Percentiles rank a stretch among this genome's conserved stretches.
phyloP scores from a whole-genome alignment of 208 protist genomes.

The Crithidia fasciculata region DNA sequence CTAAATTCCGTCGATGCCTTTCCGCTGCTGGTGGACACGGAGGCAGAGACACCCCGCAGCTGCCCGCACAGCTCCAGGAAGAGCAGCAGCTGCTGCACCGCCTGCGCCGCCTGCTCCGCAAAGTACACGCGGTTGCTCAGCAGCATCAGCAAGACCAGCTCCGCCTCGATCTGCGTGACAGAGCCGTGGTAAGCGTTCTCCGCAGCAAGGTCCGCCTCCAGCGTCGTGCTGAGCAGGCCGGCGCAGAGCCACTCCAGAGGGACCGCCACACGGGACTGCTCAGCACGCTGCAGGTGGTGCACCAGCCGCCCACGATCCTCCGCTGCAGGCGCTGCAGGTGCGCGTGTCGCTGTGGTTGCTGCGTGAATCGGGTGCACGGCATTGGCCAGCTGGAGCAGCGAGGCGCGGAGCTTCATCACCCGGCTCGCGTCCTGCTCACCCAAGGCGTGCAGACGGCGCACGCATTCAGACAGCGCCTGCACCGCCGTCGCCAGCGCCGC shows the following conservation, averaged over 20 bases:
- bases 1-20: not conserved
- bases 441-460: constrained; percentile 33
- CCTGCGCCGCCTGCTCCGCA: constrained; percentile 52
- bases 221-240: constrained; percentile 54
- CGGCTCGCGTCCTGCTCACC: constrained; percentile 33
- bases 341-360: too few relatives aligned
- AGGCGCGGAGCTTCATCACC: constrained; percentile 35
- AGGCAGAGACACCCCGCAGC: constrained; percentile 35
- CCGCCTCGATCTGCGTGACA: constrained; percentile 32
- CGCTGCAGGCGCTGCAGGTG: too few relatives aligned
- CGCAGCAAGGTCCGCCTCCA: constrained; percentile 52
- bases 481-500: constrained; percentile 16
- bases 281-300: constrained; percentile 38
- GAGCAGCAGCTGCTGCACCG: constrained; percentile 47
- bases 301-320: constrained; percentile 16
- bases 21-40: not conserved
- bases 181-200: constrained; percentile 74
- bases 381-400: constrained; percentile 47
- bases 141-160: constrained; percentile 70
- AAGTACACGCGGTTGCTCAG: constrained; percentile 68
- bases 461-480: constrained; percentile 31
- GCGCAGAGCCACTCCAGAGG: constrained; percentile 69
- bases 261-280: constrained; percentile 35
- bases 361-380: constrained; percentile 7
- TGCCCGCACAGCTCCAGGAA: constrained; percentile 61